phyloP scores from a whole-genome alignment of 495 filamentous ascomycete species.

The Talaromyces trachyspermus region DNA sequence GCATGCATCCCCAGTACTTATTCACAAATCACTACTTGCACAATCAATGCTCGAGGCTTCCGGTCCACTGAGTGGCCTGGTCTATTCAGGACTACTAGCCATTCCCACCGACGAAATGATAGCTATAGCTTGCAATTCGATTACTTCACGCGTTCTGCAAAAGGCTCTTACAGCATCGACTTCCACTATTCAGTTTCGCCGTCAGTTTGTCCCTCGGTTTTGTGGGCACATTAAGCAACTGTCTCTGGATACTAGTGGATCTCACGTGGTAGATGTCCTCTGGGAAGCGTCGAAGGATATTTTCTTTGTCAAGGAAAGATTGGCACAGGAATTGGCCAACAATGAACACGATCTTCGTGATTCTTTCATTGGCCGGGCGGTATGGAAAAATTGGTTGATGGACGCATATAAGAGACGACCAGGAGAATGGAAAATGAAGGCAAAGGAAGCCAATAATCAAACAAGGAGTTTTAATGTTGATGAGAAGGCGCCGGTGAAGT shows the following conservation, averaged over 20 bases:
- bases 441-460: conserved; percentile 41
- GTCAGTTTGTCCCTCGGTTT: conserved; percentile 55
- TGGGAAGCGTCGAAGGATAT: conserved; percentile 60
- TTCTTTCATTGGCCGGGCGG: conserved; percentile 66
- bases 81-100: conserved; percentile 48
- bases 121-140: conserved; percentile 48
- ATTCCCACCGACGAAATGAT: conserved; percentile 34
- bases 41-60: conserved; percentile 58
- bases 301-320: conserved; percentile 58
- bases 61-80: conserved; percentile 47
- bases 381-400: conserved; percentile 90
- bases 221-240: conserved; percentile 54
- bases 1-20: conserved; percentile 36
- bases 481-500: conserved; percentile 29
- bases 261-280: conserved; percentile 70
- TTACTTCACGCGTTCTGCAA: conserved; percentile 64
- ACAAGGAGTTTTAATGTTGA: conserved; percentile 15
- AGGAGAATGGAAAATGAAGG: conserved; percentile 63
- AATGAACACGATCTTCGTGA: conserved; percentile 63
- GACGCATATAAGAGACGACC: conserved; percentile 69
- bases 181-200: conserved; percentile 51
- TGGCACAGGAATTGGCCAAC: conserved; percentile 55
- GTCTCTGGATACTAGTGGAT: conserved; percentile 62
- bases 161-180: conserved; percentile 52
- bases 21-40: conserved; percentile 58